Evolutionary conservation across 305 asterid species (phyloP), one percentile per base, ranked within the genome.

Genomic region (Coffea humblotiana): DNA sequence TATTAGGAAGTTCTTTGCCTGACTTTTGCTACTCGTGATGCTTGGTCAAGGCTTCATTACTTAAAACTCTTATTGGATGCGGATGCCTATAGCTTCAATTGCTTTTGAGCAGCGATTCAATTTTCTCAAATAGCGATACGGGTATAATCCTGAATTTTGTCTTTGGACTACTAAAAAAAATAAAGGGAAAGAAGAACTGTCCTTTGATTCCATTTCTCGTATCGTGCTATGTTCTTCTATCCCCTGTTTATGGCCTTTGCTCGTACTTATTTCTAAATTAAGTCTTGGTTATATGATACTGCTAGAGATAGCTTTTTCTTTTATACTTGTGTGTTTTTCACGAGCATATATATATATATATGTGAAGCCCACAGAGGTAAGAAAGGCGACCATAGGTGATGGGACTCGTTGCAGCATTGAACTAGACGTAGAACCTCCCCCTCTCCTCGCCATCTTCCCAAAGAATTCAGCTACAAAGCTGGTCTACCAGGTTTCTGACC

Each of bases 11-110:
- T 48, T 45, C 27, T 66, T 43, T 21, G 74, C 25, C 83, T 63
- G 19, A 61, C 25, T 72, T 40, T 40, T 72, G 71, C 77, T 37
- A 37, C 79, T 51, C 75, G n/a, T 35, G 27, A 56, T 27, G 65
- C 68, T 15, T 54, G n/a, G 45, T 49, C 25, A 10, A 37, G 68
- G 60, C 58, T 65, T 37, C 14, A 4, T 21, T 29, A 54, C 60
- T 35, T 29, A 2, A 68, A 52, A 47, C 64, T 37, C n/a, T 51
- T 47, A 52, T 77, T 54, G 58, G 21, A 21, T 23, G 48, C 49
- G 51, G 19, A 63, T 0, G 45, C 15, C 27, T 18, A 40, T 40
- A 35, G 64, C 35, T 2, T 68, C 69, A 75, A 37, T 60, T 45
- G 32, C 45, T 29, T n/a, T 61, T 25, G 40, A 14, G 35, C 15